phyloP scores from a whole-genome alignment of 2,329 filamentous ascomycete genomes.

The Teratosphaeria gauchensis region DNA sequence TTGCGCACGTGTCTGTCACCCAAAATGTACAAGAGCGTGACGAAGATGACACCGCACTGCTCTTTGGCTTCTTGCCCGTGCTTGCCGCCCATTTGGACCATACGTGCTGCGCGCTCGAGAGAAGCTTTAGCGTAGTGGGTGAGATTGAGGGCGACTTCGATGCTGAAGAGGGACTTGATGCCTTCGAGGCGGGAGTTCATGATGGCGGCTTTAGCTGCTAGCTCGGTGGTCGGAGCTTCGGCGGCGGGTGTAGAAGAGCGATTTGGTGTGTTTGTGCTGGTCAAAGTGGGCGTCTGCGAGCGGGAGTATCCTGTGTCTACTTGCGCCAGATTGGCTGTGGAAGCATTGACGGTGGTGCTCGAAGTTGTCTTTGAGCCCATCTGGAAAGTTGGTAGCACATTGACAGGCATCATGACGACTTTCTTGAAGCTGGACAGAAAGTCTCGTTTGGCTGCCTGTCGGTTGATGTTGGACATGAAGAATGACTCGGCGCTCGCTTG shows the following conservation, averaged over 20 bases:
- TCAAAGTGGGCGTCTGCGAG: constrained; percentile 20
- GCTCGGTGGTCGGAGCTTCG: constrained; percentile 76
- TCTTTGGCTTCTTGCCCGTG: constrained; percentile 69
- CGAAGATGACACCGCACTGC: constrained; percentile 84
- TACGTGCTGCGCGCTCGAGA: constrained; percentile 73
- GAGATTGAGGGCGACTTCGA: constrained; percentile 83
- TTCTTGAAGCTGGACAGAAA: constrained; percentile 96
- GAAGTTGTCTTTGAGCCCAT: constrained; percentile 26
- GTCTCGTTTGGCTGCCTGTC: constrained; percentile 91
- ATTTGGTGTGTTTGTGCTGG: constrained; percentile 13
- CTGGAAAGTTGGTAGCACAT: constrained; percentile 64
- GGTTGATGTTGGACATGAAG: constrained; percentile 90
- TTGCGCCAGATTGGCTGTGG: constrained; percentile 15
- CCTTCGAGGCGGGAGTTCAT: constrained; percentile 93
- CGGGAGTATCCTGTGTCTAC: constrained; percentile 16
- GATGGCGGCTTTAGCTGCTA: constrained; percentile 93
- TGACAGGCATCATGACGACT: constrained; percentile 98
- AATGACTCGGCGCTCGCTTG: constrained; percentile 86
- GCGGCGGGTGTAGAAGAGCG: constrained; percentile 28
- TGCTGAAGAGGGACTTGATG: constrained; percentile 90
- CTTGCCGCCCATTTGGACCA: constrained; percentile 70
- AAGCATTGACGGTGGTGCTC: background rate
- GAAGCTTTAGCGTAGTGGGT: constrained; percentile 83
- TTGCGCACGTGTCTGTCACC: constrained; percentile 78
- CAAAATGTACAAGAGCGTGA: constrained; percentile 70